Percentiles rank a stretch among this genome's conserved stretches.
phyloP scores from a whole-genome alignment of 2,329 filamentous ascomycete species.

The Colletotrichum destructivum region DNA sequence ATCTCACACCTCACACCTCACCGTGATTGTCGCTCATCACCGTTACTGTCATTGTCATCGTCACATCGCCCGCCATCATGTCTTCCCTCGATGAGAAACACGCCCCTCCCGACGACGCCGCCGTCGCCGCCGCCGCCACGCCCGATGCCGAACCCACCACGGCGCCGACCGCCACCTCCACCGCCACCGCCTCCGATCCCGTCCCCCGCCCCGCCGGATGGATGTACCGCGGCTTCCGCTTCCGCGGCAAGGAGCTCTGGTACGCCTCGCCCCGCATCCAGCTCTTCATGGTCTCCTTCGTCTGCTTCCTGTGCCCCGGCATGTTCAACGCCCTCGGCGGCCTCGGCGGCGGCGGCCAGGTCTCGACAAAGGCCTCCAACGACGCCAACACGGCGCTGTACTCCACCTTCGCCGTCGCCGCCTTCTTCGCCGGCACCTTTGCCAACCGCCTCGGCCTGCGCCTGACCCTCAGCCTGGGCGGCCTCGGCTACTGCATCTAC shows the following conservation, averaged over 20 bases:
- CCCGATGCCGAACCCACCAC: conserved; percentile 6
- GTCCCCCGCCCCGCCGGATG: conserved; percentile 66
- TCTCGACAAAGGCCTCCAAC: conserved; percentile 70
- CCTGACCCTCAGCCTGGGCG: conserved; percentile 78
- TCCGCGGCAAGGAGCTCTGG: conserved; percentile 72
- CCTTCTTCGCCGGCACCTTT: conserved; percentile 82
- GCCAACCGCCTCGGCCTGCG: conserved; percentile 83
- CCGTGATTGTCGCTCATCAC: neutral
- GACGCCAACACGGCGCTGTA: conserved; percentile 81
- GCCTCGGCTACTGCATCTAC: conserved; percentile 84
- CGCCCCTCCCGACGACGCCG: neutral
- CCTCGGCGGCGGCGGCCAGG: conserved; percentile 75
- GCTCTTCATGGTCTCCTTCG: conserved; percentile 74
- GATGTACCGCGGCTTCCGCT: conserved; percentile 76
- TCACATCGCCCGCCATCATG: conserved; percentile 26
- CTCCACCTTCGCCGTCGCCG: conserved; percentile 78
- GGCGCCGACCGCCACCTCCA: conserved; percentile 36
- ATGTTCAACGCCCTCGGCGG: conserved; percentile 80
- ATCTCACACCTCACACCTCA: no score
- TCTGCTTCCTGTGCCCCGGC: conserved; percentile 76
- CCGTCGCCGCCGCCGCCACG: conserved; percentile 20
- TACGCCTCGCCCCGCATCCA: conserved; percentile 83
- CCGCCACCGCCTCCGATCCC: conserved; percentile 42
- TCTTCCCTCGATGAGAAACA: conserved; percentile 31
- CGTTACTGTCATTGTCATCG: neutral